Conservation (phyloP, 2,329 filamentous ascomycete species). For the Byssothecium circinans region DNA sequence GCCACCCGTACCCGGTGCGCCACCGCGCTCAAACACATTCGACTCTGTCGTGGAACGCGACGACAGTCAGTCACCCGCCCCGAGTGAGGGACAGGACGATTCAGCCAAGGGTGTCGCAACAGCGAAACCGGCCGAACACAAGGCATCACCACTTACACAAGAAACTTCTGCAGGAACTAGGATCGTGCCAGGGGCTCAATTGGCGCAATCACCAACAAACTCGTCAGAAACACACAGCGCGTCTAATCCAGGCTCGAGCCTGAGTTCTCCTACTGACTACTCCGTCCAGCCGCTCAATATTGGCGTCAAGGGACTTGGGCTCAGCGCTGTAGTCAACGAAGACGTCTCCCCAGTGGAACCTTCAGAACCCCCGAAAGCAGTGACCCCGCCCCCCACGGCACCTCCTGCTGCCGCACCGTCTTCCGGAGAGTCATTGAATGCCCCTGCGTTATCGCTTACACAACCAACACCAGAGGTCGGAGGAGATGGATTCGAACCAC, state of each 20-base stretch:
- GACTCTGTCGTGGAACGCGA: slow-evolving; percentile 40
- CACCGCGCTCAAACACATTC: slow-evolving; percentile 39
- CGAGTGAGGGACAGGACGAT: slow-evolving; percentile 36
- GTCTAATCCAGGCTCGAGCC: slow-evolving; percentile 27
- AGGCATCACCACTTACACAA: slow-evolving; percentile 23
- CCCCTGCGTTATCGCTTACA: slow-evolving; percentile 42
- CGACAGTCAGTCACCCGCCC: slow-evolving; percentile 42
- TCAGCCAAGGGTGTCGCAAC: slow-evolving; percentile 20
- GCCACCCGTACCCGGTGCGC: slow-evolving; percentile 38
- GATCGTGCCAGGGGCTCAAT: slow-evolving; percentile 32
- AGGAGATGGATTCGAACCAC: slow-evolving; percentile 40
- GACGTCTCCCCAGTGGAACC: slow-evolving; percentile 10
- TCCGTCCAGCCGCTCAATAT: slow-evolving; percentile 34
- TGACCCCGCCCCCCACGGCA: slow-evolving; percentile 8
- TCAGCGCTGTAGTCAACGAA: slow-evolving; percentile 25
- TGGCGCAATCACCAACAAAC: slow-evolving; percentile 36
- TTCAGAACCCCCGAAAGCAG: slow-evolving; percentile 9
- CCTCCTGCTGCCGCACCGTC: slow-evolving; percentile 7
- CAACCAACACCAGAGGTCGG: slow-evolving; percentile 44
- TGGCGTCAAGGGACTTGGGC: slow-evolving; percentile 25
- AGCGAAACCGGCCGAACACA: slow-evolving; percentile 25
- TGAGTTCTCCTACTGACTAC: slow-evolving; percentile 39
- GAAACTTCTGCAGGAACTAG: slow-evolving; percentile 15
- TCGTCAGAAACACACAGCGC: slow-evolving; percentile 26
- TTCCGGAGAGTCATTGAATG: slow-evolving; percentile 18